These are phyloP conservation scores for Saccharomycopsis fibuligera DNA, from an alignment of 805 yeast species.

Conservation along the genomic window DNA sequence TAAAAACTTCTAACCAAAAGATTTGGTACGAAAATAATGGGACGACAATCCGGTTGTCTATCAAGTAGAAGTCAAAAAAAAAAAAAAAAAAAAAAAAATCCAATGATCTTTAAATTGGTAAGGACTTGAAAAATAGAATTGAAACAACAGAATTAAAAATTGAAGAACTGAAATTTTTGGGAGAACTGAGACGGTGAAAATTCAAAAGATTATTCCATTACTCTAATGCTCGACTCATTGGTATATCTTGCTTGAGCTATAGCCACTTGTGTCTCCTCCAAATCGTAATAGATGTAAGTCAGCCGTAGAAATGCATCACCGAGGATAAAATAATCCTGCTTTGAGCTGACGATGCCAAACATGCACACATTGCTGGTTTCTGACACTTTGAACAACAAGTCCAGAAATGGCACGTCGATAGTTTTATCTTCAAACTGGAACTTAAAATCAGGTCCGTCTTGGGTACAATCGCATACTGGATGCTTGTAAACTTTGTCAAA, in stretches of 20 bases:
- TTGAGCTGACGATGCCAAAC: slow-evolving; percentile 6
- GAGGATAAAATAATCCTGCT: slow-evolving; percentile 30
- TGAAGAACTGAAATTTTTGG: neutral
- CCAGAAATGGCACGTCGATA: slow-evolving; percentile 43
- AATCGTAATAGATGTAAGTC: slow-evolving; percentile 59
- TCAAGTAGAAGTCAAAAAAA: no score
- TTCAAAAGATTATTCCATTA: neutral
- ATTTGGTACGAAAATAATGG: no score
- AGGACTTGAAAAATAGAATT: neutral
- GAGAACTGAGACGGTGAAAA: no score
- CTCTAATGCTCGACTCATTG: slow-evolving; percentile 24
- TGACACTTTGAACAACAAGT: slow-evolving; percentile 26
- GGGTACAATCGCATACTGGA: slow-evolving; percentile 19
- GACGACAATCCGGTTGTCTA: no score
- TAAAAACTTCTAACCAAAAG: no score
- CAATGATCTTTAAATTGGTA: neutral
- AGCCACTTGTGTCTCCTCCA: slow-evolving; percentile 50
- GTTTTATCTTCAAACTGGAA: slow-evolving; percentile 31
- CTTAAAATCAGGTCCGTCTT: slow-evolving; percentile 23
- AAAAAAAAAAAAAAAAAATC: neutral
- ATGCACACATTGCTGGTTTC: slow-evolving; percentile 21
- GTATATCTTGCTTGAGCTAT: slow-evolving; percentile 41
- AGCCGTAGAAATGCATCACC: slow-evolving; percentile 54
- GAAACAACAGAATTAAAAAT: neutral
- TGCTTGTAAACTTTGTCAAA: slow-evolving; percentile 28